Evolutionary conservation across 345 rosid genomes (phyloP).

Genomic region (Eucalyptus cloeziana): DNA sequence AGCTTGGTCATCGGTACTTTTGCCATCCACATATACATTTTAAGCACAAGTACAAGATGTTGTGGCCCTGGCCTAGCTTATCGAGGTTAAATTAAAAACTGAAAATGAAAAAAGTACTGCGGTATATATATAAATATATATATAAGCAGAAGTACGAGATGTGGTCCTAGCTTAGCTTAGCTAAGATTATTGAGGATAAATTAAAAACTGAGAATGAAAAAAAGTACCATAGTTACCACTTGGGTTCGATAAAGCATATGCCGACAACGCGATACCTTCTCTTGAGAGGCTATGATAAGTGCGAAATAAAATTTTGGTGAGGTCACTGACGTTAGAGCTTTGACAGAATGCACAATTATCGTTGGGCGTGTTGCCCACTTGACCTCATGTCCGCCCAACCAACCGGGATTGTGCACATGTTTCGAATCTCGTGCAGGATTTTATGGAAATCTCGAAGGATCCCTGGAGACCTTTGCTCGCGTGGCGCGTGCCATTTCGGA

Average conservation of each 20-base stretch:
- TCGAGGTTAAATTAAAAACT: background rate
- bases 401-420: background rate
- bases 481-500: background rate
- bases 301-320: background rate
- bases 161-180: background rate
- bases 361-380: accelerated
- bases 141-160: background rate
- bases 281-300: background rate
- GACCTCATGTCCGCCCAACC: background rate
- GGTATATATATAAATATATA: no score
- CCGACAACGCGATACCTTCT: background rate
- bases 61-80: background rate
- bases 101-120: background rate
- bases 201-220: background rate
- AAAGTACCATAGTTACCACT: background rate
- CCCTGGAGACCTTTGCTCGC: background rate
- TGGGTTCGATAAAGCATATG: background rate
- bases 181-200: background rate
- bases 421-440: background rate
- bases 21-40: background rate
- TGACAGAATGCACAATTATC: background rate
- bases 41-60: background rate
- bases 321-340: accelerated
- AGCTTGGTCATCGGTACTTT: background rate
- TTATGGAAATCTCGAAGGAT: background rate